phyloP scores from a whole-genome alignment of 73 alveolate species.

The Paramecium sonneborni region DNA sequence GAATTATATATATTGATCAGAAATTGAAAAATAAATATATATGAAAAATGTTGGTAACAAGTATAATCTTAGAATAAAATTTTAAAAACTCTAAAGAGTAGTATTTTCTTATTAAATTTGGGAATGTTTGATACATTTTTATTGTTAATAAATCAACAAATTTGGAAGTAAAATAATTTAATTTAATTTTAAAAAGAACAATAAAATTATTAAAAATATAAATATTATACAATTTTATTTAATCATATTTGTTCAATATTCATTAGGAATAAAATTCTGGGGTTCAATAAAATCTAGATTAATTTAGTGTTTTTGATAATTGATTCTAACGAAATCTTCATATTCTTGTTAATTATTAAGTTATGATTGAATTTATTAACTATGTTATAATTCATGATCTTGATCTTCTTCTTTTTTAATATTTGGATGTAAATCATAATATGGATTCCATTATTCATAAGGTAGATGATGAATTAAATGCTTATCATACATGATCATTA shows the following conservation, averaged over 20 bases:
- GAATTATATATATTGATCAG: no score
- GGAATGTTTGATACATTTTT: background rate
- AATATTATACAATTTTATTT: background rate
- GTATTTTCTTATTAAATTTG: background rate
- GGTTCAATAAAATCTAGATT: background rate
- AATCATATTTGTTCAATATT: background rate
- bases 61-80: no score
- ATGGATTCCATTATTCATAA: background rate
- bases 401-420: background rate
- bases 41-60: no score
- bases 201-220: background rate
- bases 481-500: background rate
- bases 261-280: background rate
- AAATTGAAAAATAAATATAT: no score
- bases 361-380: background rate
- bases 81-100: background rate
- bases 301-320: background rate
- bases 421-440: background rate
- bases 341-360: background rate
- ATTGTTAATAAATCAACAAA: background rate
- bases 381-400: background rate
- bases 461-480: background rate
- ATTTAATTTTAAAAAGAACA: background rate
- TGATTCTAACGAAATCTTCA: background rate
- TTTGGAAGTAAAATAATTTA: background rate